A percentile compares a stretch with the other conserved stretches of the same genome.
Evolutionary conservation across 768 basidiomycete genomes (phyloP).

Genomic region (Leccinum broughii): DNA sequence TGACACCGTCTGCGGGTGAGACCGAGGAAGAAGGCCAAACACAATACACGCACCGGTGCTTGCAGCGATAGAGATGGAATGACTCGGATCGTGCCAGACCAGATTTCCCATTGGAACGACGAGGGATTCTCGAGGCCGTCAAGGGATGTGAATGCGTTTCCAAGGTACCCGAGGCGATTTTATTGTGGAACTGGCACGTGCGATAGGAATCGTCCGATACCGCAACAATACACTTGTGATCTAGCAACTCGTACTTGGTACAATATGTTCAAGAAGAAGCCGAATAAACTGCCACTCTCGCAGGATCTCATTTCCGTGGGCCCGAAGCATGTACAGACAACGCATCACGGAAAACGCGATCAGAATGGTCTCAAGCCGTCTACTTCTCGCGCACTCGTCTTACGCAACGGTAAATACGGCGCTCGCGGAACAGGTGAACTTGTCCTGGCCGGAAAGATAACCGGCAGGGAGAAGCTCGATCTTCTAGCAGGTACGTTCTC

Average conservation of each 20-base stretch:
- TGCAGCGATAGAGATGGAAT: conserved; percentile 57
- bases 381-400: conserved; percentile 69
- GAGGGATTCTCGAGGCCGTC: too few species aligned
- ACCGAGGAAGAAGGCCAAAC: neutral
- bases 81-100: too few species aligned
- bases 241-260: too few species aligned
- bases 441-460: conserved; percentile 55
- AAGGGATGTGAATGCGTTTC: too few species aligned
- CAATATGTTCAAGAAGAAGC: conserved; percentile 36
- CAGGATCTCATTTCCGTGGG: conserved; percentile 55
- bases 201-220: too few species aligned
- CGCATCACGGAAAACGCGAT: conserved; percentile 41
- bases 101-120: too few species aligned
- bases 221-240: too few species aligned
- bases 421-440: conserved; percentile 71
- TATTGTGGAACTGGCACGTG: too few species aligned
- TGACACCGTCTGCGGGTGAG: conserved; percentile 27
- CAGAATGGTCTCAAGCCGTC: conserved; percentile 56
- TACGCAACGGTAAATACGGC: conserved; percentile 76
- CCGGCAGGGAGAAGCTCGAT: conserved; percentile 79
- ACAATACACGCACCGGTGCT: conserved; percentile 55
- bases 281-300: conserved; percentile 21
- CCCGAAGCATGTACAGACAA: conserved; percentile 48
- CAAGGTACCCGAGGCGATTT: too few species aligned
- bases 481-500: conserved; percentile 62